Evolutionary conservation across 345 rosid genomes (phyloP).

Genomic region (Melaleuca quinquenervia): DNA sequence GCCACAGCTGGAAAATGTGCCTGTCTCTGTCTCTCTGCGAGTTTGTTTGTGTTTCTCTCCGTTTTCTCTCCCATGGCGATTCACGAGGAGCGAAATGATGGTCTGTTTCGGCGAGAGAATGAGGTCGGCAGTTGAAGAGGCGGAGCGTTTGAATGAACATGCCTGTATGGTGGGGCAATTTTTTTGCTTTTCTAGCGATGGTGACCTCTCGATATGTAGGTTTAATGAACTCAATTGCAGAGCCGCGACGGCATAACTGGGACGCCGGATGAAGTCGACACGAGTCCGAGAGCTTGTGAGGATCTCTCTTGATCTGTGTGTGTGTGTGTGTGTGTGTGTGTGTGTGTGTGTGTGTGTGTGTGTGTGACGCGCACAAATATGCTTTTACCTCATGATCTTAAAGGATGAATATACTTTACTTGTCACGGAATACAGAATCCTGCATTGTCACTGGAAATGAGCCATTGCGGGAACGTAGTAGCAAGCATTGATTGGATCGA

Average conservation of each 20-base stretch:
- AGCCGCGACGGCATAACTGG: background rate
- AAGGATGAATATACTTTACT: background rate
- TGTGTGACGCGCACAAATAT: background rate
- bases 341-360: no score
- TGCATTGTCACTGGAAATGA: background rate
- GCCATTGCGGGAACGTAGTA: background rate
- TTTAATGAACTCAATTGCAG: background rate
- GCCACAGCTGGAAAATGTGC: no score
- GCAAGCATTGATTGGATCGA: rapidly evolving
- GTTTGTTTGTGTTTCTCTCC: background rate
- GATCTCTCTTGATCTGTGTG: no score
- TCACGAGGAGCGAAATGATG: rapidly evolving
- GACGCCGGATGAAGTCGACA: background rate
- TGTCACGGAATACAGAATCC: background rate
- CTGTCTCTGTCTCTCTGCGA: rapidly evolving
- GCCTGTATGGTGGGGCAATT: background rate
- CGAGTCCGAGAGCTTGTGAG: background rate
- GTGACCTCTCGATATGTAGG: background rate
- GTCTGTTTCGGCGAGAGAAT: background rate
- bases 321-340: no score
- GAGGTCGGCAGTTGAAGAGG: rapidly evolving
- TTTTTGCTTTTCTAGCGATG: background rate
- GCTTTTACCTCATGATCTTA: background rate
- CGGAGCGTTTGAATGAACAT: background rate
- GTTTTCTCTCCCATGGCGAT: background rate